A percentile compares a stretch with the other conserved stretches of the same genome.
Evolutionary conservation across 2,329 filamentous ascomycete species (phyloP).

Genomic region (Mollisiaceae sp.): DNA sequence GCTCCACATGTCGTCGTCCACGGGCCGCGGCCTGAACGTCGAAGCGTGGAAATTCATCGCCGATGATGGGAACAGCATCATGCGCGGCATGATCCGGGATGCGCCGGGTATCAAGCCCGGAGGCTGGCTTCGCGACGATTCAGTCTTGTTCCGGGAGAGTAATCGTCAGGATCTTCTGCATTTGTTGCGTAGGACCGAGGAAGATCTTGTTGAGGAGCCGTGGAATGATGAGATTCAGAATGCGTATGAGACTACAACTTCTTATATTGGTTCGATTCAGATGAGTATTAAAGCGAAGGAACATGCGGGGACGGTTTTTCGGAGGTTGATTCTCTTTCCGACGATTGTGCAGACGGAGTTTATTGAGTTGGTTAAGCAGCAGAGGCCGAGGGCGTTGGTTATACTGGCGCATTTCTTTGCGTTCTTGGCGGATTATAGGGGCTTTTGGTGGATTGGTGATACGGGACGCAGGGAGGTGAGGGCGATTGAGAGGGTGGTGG

Average conservation of each 20-base stretch:
- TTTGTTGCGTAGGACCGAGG: constrained; percentile 22
- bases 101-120: constrained; percentile 17
- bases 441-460: constrained; percentile 45
- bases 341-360: constrained; percentile 21
- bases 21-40: constrained; percentile 23
- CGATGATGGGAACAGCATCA: constrained; percentile 24
- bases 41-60: constrained; percentile 26
- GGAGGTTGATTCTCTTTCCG: constrained; percentile 28
- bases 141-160: constrained; percentile 18
- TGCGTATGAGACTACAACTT: constrained; percentile 27
- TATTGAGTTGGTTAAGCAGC: constrained; percentile 26
- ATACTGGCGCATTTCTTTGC: constrained; percentile 44
- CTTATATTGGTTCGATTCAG: constrained; percentile 29
- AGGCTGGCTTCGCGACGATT: constrained; percentile 12
- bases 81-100: constrained; percentile 21
- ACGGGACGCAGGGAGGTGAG: constrained; percentile 28
- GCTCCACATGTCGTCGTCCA: constrained; percentile 26
- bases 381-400: constrained; percentile 31
- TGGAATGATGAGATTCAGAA: constrained; percentile 28
- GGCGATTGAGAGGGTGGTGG: constrained; percentile 24
- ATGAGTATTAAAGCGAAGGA: constrained; percentile 20
- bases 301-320: constrained; percentile 10
- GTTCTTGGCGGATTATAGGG: constrained; percentile 40
- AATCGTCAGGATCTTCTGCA: constrained; percentile 26
- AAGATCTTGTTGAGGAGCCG: constrained; percentile 23